Evolutionary conservation across 805 yeast species (phyloP).

Genomic region (Saccharomycopsis amapae): DNA sequence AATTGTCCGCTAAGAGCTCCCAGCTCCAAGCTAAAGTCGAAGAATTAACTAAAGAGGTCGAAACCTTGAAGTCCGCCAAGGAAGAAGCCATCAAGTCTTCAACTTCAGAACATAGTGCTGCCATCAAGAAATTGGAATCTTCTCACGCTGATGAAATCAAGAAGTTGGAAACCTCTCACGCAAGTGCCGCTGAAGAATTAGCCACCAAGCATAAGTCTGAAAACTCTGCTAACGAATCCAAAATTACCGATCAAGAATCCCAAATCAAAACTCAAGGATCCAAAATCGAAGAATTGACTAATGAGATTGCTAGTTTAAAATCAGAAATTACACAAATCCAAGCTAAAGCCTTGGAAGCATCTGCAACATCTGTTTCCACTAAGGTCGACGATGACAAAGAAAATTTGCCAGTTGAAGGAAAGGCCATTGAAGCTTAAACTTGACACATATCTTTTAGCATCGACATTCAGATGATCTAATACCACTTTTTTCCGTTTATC

Average conservation of each 20-base stretch:
- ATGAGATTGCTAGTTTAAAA: slow-evolving; percentile 5
- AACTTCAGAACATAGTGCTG: too few relatives aligned
- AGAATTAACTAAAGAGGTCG: background rate
- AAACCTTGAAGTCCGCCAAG: background rate
- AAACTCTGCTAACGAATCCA: background rate
- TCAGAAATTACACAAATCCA: background rate
- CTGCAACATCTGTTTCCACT: background rate
- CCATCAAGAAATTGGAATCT: background rate
- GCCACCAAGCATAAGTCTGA: background rate
- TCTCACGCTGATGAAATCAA: background rate
- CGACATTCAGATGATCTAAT: background rate
- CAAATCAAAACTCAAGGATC: background rate
- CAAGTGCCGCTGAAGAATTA: background rate
- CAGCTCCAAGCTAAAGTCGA: background rate
- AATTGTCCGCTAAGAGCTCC: background rate
- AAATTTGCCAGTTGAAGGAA: slow-evolving; percentile 3
- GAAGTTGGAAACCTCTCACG: background rate
- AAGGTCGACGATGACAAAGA: slow-evolving; percentile 3
- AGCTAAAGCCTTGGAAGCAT: background rate
- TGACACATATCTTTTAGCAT: background rate
- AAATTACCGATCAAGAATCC: background rate
- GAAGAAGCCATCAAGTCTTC: background rate
- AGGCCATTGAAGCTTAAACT: slow-evolving; percentile 11
- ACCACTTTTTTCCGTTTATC: too few relatives aligned
- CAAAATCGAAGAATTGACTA: background rate